A percentile compares a stretch with the other conserved stretches of the same genome.
phyloP scores from a whole-genome alignment of 441 rosid species.

The Iberis amara region DNA sequence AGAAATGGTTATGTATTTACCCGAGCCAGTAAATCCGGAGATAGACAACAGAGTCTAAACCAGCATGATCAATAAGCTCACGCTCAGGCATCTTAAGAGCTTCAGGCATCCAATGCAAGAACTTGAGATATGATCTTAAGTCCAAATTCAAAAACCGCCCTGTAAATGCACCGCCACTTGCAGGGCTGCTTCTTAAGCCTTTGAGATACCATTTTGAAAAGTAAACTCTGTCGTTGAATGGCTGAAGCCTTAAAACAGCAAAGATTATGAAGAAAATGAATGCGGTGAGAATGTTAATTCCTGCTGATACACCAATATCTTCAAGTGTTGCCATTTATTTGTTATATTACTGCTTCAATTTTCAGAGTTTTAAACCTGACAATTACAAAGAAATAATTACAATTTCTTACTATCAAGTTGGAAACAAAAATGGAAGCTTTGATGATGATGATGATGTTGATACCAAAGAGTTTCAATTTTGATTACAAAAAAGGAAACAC shows the following conservation, averaged over 20 bases:
- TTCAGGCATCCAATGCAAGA: background rate
- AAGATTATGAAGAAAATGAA: background rate
- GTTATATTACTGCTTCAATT: too few species aligned
- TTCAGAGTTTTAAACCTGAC: too few species aligned
- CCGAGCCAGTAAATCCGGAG: background rate
- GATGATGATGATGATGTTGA: too few species aligned
- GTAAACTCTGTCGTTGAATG: background rate
- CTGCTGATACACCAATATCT: background rate
- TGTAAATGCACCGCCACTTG: background rate
- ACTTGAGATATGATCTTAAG: background rate
- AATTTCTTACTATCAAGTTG: too few species aligned
- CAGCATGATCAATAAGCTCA: background rate
- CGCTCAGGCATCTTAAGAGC: background rate
- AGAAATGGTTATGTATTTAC: too few species aligned
- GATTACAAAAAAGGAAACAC: too few species aligned
- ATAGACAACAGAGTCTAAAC: background rate
- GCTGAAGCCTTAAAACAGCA: background rate
- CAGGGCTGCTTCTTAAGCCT: background rate
- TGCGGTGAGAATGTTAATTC: background rate
- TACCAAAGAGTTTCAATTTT: too few species aligned
- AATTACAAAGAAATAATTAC: too few species aligned
- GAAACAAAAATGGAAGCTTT: too few species aligned
- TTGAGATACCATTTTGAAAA: background rate
- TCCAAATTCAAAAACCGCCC: background rate
- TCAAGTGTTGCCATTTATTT: background rate